These are phyloP conservation scores for Psilocybe azurescens DNA, from an alignment of 768 basidiomycete genomes.

Conservation along the genomic window DNA sequence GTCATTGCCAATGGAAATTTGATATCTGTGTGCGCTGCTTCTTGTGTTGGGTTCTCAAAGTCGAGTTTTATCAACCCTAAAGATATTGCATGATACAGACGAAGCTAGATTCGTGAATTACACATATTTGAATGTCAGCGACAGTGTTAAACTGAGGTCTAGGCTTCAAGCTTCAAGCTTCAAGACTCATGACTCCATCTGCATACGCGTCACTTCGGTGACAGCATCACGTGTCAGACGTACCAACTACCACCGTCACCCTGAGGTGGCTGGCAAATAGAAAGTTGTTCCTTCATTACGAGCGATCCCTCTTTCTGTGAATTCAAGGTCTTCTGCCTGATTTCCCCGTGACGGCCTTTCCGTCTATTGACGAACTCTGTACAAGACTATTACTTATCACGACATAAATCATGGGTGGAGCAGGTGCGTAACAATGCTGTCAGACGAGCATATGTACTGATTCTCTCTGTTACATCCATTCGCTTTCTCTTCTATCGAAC, in stretches of 20 bases:
- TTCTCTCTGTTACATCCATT: slow-evolving; percentile 6
- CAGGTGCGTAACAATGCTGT: slow-evolving; percentile 36
- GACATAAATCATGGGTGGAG: slow-evolving; percentile 43
- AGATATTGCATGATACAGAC: no score
- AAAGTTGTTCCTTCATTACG: background rate
- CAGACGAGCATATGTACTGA: slow-evolving; percentile 17
- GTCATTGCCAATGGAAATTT: no score
- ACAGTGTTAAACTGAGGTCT: background rate
- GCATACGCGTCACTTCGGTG: slow-evolving; percentile 1
- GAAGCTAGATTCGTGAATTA: background rate
- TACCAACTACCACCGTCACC: slow-evolving; percentile 18
- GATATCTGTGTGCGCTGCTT: no score
- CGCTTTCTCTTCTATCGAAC: slow-evolving; percentile 1
- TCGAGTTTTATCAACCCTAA: no score
- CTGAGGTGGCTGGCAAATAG: slow-evolving; percentile 15
- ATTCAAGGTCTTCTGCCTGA: slow-evolving; percentile 5
- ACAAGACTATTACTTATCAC: slow-evolving; percentile 18
- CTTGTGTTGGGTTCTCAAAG: no score
- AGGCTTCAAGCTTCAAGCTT: no score
- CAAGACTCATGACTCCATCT: background rate
- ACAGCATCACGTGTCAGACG: slow-evolving; percentile 9
- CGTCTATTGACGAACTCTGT: slow-evolving; percentile 15
- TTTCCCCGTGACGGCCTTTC: background rate
- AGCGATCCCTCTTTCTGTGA: slow-evolving; percentile 2
- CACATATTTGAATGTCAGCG: background rate